Base-by-base conservation (phyloP, 345 rosid species). In the Sonneratia caseolaris region DNA sequence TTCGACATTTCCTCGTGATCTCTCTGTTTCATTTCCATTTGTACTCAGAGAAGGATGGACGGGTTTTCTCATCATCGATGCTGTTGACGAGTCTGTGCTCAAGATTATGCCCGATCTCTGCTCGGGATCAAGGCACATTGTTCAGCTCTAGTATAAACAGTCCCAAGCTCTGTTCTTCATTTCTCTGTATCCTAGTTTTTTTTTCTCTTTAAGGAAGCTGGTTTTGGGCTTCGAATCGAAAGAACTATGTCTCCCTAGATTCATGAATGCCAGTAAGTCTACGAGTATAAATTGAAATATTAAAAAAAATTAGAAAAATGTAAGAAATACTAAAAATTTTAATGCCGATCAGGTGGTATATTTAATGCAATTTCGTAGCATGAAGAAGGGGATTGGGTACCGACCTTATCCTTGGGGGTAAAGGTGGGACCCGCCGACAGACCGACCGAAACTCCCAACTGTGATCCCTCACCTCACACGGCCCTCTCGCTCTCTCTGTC, bases 401-500 rank as follows among this genome's bases (percentile, higher is more conserved):
- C 21, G 15, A 40, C 27, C 48, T 66, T 45, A 38, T 37, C 43
- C 22, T 21, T 66, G 3, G 27, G 21, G 12, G 37, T 16, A n/a
- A 35, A 15, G 45, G 69, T 38, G 18, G 49, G 48, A 67, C 69
- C 49, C 49, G 69, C 69, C 69, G 32, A 27, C 68, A 8, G 40
- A 13, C 57, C 21, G 57, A 53, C 15, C 57, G n/a, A 22, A 36
- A 66, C 43, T 8, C 69, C 22, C 49, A n/a, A 13, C 59, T 3
- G 2, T 19, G 22, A 53, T 53, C 59, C 59, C 24, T 15, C 57
- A 53, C 57, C 51, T 47, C 51, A 47, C 38, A 37, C 68, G 7
- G 18, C 21, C 48, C 14, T 14, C 22, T 21, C 24, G 37, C 12
- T 67, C 32, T 67, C 69, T 67, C 49, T 37, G 24, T 22, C 68